phyloP scores from a whole-genome alignment of 345 rosid species.

The Brassica juncea region DNA sequence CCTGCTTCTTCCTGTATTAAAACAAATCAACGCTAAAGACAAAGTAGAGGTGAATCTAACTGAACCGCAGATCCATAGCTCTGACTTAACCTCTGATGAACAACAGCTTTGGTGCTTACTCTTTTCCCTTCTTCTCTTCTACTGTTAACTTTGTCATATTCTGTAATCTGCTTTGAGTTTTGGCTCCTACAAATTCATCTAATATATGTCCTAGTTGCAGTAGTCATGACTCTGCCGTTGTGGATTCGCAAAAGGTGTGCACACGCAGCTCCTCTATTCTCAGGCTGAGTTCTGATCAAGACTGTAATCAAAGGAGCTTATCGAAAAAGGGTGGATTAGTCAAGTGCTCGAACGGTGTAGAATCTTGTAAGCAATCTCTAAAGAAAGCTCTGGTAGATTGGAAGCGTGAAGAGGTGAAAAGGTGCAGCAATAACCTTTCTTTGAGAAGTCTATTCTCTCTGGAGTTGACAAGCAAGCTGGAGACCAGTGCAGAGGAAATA shows the following conservation, averaged over 20 bases:
- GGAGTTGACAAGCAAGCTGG: slow-evolving; percentile 69
- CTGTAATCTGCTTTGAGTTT: slow-evolving; percentile 27
- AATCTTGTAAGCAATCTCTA: slow-evolving; percentile 15
- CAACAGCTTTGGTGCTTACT: slow-evolving; percentile 48
- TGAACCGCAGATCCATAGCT: not conserved
- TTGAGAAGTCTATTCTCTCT: slow-evolving; percentile 56
- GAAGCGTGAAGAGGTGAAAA: slow-evolving; percentile 51
- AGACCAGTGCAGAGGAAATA: slow-evolving; percentile 78
- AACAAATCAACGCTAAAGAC: not conserved
- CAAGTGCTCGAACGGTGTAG: slow-evolving; percentile 25
- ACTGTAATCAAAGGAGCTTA: slow-evolving; percentile 48
- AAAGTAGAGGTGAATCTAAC: not conserved
- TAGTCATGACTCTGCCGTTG: slow-evolving; percentile 54
- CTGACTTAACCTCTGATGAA: not conserved
- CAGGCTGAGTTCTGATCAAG: slow-evolving; percentile 60
- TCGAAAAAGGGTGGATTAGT: slow-evolving; percentile 45
- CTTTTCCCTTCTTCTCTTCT: slow-evolving; percentile 13
- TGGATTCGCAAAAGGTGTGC: slow-evolving; percentile 71
- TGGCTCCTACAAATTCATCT: slow-evolving; percentile 33
- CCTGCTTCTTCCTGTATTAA: not conserved
- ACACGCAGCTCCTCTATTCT: slow-evolving; percentile 62
- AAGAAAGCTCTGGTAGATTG: slow-evolving; percentile 1
- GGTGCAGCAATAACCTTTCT: slow-evolving; percentile 58
- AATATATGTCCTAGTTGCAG: slow-evolving; percentile 49
- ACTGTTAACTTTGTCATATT: slow-evolving; percentile 16